phyloP scores from a whole-genome alignment of 2,329 filamentous ascomycete genomes.

The Pseudopyricularia cyperi region DNA sequence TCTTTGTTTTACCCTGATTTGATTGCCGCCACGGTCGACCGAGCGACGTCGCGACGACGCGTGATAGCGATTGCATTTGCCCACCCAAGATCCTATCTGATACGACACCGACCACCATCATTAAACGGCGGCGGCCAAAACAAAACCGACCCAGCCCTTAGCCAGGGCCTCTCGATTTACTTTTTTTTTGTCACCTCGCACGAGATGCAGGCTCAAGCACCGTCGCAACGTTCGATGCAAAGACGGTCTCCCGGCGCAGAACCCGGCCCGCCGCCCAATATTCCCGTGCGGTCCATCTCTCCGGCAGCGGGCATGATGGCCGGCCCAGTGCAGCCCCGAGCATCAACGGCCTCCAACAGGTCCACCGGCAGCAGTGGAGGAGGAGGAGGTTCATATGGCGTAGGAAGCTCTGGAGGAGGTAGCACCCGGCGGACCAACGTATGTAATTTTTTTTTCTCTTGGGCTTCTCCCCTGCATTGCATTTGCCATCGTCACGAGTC shows the following conservation, averaged over 20 bases:
- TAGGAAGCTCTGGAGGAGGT: not conserved
- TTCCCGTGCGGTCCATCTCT: constrained; percentile 45
- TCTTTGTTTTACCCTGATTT: not conserved
- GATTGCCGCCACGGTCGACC: not conserved
- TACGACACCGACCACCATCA: not conserved
- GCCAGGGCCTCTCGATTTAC: not conserved
- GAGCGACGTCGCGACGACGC: not conserved
- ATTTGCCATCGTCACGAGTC: constrained; percentile 3
- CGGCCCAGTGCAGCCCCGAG: constrained; percentile 36
- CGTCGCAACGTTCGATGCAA: constrained; percentile 41
- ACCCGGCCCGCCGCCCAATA: constrained; percentile 41
- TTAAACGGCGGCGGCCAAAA: not conserved
- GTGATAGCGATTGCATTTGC: not conserved
- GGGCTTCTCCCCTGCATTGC: constrained; percentile 3
- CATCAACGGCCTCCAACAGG: constrained; percentile 53
- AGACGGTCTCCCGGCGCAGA: constrained; percentile 52
- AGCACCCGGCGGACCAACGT: constrained; percentile 44
- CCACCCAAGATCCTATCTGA: not conserved
- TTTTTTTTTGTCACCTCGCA: not conserved
- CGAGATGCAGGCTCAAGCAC: constrained; percentile 36
- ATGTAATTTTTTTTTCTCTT: constrained; percentile 22
- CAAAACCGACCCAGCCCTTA: not conserved
- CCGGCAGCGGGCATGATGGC: constrained; percentile 35
- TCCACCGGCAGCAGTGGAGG: constrained; percentile 24
- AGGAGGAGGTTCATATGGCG: constrained; percentile 14